phyloP scores from a whole-genome alignment of 176 grass and related monocot genomes.

The Rhynchospora breviuscula region DNA sequence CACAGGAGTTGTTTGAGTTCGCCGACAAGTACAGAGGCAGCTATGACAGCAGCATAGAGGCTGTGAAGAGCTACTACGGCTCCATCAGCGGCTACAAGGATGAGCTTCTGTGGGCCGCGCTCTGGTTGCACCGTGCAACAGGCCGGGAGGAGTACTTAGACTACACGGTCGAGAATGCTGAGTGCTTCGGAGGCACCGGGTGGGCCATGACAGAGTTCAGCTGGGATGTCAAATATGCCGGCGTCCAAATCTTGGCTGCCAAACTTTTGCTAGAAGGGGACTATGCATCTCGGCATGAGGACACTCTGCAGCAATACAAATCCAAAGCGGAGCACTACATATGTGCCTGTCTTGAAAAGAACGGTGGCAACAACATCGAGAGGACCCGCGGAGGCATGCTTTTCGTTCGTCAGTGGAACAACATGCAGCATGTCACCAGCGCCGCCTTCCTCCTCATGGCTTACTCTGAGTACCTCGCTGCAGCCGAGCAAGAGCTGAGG shows the following conservation, averaged over 20 bases:
- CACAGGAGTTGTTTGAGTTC: conserved; percentile 59
- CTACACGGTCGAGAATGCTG: conserved; percentile 52
- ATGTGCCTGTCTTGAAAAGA: conserved; percentile 51
- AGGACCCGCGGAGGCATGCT: conserved; percentile 58
- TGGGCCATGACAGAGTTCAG: conserved; percentile 87
- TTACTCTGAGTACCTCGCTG: conserved; percentile 46
- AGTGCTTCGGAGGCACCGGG: conserved; percentile 51
- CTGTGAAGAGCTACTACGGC: conserved; percentile 84
- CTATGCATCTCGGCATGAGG: conserved; percentile 20
- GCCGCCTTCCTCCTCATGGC: conserved; percentile 54
- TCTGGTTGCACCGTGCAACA: conserved; percentile 77
- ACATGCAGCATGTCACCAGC: conserved; percentile 72
- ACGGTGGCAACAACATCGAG: conserved; percentile 36
- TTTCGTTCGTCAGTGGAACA: conserved; percentile 66
- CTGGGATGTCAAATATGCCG: conserved; percentile 83
- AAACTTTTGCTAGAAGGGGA: conserved; percentile 42
- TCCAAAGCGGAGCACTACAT: conserved; percentile 70
- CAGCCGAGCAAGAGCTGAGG: neutral
- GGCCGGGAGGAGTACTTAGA: conserved; percentile 37
- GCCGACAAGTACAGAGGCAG: conserved; percentile 57
- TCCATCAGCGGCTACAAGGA: conserved; percentile 77
- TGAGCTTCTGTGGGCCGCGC: conserved; percentile 78
- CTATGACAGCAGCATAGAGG: conserved; percentile 69
- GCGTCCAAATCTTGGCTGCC: conserved; percentile 57
- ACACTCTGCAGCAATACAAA: conserved; percentile 45